Percentiles rank a stretch among this genome's conserved stretches.
Evolutionary conservation across 495 filamentous ascomycete species (phyloP).

Genomic region (Arthonia radiata): DNA sequence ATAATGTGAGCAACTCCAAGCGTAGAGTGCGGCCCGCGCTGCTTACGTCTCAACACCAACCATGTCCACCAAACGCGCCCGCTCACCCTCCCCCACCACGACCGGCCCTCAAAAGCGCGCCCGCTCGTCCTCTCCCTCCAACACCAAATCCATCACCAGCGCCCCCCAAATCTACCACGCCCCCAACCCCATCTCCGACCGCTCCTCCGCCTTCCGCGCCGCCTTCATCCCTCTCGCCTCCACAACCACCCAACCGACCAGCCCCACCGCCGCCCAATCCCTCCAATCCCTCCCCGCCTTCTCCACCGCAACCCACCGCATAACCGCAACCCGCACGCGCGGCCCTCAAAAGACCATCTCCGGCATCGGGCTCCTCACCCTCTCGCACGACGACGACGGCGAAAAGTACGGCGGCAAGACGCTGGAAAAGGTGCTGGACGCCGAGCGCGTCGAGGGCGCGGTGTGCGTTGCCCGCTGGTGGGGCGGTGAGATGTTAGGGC

Average conservation of each 20-base stretch:
- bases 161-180: slow-evolving; percentile 16
- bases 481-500: slow-evolving; percentile 20
- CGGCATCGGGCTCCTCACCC: too few species aligned
- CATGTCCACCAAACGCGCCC: slow-evolving; percentile 11
- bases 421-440: slow-evolving; percentile 14
- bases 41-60: too few species aligned
- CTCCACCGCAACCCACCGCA: slow-evolving; percentile 15
- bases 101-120: slow-evolving; percentile 4
- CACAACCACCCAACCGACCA: slow-evolving; percentile 16
- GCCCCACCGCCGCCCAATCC: slow-evolving; percentile 12
- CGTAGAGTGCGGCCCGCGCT: too few species aligned
- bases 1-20: too few species aligned
- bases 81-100: slow-evolving; percentile 4
- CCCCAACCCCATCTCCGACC: slow-evolving; percentile 16
- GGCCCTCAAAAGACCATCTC: slow-evolving; percentile 8
- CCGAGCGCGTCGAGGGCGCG: slow-evolving; percentile 12
- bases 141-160: slow-evolving; percentile 6
- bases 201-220: slow-evolving; percentile 15
- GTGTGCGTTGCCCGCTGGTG: slow-evolving; percentile 24
- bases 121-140: slow-evolving; percentile 9
- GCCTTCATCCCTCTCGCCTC: slow-evolving; percentile 9
- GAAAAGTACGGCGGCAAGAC: slow-evolving; percentile 17
- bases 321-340: slow-evolving; percentile 16
- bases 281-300: slow-evolving; percentile 14
- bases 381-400: slow-evolving; percentile 22